phyloP scores from a whole-genome alignment of 352 stramenopile species.

The Phytophthora capsici region DNA sequence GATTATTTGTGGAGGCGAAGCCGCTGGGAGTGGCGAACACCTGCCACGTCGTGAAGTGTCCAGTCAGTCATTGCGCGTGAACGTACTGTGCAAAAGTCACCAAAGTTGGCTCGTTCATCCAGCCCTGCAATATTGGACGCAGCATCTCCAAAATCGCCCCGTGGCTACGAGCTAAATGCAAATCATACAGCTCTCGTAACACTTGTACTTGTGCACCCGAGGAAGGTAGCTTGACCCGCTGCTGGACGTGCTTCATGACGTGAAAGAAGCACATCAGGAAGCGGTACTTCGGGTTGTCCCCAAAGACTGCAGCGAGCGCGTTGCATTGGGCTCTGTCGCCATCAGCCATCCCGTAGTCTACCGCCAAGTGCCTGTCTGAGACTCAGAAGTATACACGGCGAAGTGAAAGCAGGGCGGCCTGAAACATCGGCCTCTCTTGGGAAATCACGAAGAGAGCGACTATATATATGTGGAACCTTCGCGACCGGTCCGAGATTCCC shows the following conservation, averaged over 20 bases:
- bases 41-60: too few species aligned
- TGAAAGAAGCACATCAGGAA: slow-evolving; percentile 27
- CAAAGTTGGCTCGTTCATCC: neutral
- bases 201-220: too few species aligned
- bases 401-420: neutral
- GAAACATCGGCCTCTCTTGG: slow-evolving; percentile 1
- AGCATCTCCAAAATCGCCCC: too few species aligned
- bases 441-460: slow-evolving; percentile 4
- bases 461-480: slow-evolving; percentile 1
- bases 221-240: too few species aligned
- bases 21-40: neutral
- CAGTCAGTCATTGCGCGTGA: too few species aligned
- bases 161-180: neutral
- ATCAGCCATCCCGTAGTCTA: slow-evolving; percentile 18
- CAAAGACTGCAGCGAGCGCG: neutral
- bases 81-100: too few species aligned
- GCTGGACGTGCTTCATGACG: neutral
- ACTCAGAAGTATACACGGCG: neutral
- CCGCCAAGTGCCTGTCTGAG: neutral
- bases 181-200: too few species aligned
- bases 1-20: neutral
- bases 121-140: too few species aligned
- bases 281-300: neutral
- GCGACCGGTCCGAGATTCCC: neutral
- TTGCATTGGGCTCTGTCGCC: slow-evolving; percentile 9